These are phyloP conservation scores for Diaporthe citriasiana DNA, from an alignment of 2,329 filamentous ascomycete species.

Conservation along the genomic window DNA sequence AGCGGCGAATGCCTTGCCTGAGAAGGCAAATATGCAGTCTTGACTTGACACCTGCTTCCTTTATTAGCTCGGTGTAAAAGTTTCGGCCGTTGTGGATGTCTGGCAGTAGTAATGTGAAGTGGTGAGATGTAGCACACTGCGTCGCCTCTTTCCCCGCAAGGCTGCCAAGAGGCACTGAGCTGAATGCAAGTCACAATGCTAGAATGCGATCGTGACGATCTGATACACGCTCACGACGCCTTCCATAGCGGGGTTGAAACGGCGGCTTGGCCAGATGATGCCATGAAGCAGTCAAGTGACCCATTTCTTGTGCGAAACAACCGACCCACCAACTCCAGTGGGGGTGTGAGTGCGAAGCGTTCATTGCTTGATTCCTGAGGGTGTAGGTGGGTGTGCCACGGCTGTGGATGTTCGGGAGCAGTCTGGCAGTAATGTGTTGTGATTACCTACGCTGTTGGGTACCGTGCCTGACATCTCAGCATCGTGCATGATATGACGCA, in stretches of 20 bases:
- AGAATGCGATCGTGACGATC: conserved; percentile 24
- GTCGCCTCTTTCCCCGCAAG: conserved; percentile 12
- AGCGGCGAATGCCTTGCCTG: neutral
- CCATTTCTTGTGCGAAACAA: conserved; percentile 19
- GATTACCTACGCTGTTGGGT: neutral
- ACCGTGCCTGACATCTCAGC: neutral
- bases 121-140: conserved; percentile 5
- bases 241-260: conserved; percentile 28
- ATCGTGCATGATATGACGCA: conserved; percentile 16
- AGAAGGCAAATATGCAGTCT: neutral
- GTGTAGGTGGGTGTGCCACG: conserved; percentile 1
- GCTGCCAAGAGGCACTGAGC: conserved; percentile 1
- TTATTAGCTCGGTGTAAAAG: conserved; percentile 19
- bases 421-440: neutral
- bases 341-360: conserved; percentile 22
- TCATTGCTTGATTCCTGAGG: neutral
- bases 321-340: conserved; percentile 17
- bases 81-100: conserved; percentile 25
- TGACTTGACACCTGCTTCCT: neutral
- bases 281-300: conserved; percentile 11
- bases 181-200: conserved; percentile 23
- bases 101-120: conserved; percentile 3
- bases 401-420: neutral
- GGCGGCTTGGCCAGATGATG: conserved; percentile 33
- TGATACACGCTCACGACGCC: conserved; percentile 13